Conservation (phyloP, 2,329 filamentous ascomycete species). For the Xylaria sp. region DNA sequence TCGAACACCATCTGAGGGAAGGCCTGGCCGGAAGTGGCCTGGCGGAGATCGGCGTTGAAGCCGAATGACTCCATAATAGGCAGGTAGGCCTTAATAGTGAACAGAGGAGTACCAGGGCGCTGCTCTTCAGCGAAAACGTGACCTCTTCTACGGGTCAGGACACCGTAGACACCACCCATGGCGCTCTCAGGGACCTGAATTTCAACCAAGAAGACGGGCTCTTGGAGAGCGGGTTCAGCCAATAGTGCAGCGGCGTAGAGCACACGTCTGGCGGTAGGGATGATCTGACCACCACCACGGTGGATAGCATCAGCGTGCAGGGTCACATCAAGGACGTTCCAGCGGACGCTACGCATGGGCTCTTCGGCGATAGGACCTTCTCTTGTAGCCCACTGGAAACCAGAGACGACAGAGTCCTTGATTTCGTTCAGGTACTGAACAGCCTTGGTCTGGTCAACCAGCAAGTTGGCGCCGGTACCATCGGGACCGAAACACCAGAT, state of each 20-base stretch:
- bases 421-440: conserved; percentile 99
- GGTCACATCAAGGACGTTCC: conserved; percentile 99
- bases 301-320: conserved; percentile 99
- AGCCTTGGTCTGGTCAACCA: conserved; percentile 99
- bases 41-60: conserved; percentile 97
- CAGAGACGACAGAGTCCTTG: conserved; percentile 99
- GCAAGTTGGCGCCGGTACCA: conserved; percentile 96
- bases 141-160: conserved; percentile 96
- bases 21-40: conserved; percentile 93
- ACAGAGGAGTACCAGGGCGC: conserved; percentile 97
- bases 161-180: conserved; percentile 99
- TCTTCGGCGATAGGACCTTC: conserved; percentile 98
- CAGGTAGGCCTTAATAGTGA: conserved; percentile 98
- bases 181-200: conserved; percentile 98
- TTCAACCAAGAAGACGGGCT: conserved; percentile 99
- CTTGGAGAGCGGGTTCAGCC: conserved; percentile 88
- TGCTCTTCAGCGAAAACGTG: conserved; percentile 99
- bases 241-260: conserved; percentile 93
- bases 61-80: conserved; percentile 98
- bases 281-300: conserved; percentile 99
- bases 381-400: conserved; percentile 99
- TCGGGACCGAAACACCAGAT: conserved; percentile 99
- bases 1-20: conserved; percentile 99
- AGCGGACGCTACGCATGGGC: conserved; percentile 96
- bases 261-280: conserved; percentile 97